A percentile compares a stretch with the other conserved stretches of the same genome.
phyloP scores from a whole-genome alignment of 495 filamentous ascomycete species.

The Glutinoglossum americanum region DNA sequence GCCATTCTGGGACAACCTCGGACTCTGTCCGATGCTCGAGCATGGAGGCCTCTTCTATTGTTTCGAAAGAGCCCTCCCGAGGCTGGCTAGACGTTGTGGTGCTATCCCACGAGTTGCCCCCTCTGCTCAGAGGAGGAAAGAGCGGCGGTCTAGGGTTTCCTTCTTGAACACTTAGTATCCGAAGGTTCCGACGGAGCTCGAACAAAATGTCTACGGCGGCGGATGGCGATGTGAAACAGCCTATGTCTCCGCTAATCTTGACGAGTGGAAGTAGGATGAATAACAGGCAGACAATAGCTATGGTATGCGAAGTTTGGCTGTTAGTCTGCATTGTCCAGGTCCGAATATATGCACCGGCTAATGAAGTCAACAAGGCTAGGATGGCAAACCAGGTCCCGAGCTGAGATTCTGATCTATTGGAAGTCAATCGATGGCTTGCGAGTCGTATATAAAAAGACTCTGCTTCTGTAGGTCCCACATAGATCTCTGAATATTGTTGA shows the following conservation, averaged over 20 bases:
- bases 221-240: constrained; percentile 9
- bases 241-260: constrained; percentile 9
- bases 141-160: not conserved
- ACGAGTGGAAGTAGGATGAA: constrained; percentile 10
- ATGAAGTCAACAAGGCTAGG: constrained; percentile 4
- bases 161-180: not conserved
- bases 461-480: not conserved
- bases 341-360: constrained; percentile 8
- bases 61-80: not conserved
- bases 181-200: constrained; percentile 4
- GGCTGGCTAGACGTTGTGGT: not conserved
- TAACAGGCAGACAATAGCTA: constrained; percentile 9
- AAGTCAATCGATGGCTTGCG: constrained; percentile 8
- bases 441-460: constrained; percentile 6
- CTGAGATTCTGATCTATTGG: constrained; percentile 6
- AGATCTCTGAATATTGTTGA: too few species aligned
- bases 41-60: not conserved
- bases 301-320: constrained; percentile 10
- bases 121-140: not conserved
- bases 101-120: not conserved
- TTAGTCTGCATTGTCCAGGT: constrained; percentile 6
- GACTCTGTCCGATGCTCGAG: not conserved
- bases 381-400: constrained; percentile 8
- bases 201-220: constrained; percentile 8
- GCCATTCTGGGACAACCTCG: not conserved